Evolutionary conservation across 2,329 filamentous ascomycete species (phyloP).

Genomic region (Hypoxylon sp.): DNA sequence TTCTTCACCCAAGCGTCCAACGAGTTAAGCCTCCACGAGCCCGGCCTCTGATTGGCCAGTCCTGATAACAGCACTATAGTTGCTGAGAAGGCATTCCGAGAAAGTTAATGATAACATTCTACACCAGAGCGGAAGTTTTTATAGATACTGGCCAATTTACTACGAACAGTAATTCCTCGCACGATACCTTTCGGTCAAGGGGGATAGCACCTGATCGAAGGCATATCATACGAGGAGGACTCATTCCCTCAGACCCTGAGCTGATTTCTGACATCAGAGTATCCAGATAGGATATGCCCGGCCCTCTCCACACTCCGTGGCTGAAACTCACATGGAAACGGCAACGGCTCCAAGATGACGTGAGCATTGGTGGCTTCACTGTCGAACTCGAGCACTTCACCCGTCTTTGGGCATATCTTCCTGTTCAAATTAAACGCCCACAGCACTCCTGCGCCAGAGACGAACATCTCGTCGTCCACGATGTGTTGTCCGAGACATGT

Average conservation of each 20-base stretch:
- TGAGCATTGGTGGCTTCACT: conserved; percentile 65
- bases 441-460: conserved; percentile 61
- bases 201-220: neutral
- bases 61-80: neutral
- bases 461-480: conserved; percentile 70
- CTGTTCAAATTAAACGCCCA: conserved; percentile 63
- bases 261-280: conserved; percentile 52
- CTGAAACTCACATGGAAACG: conserved; percentile 61
- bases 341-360: conserved; percentile 65
- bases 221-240: neutral
- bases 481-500: conserved; percentile 73
- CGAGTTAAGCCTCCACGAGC: neutral
- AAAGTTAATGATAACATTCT: neutral
- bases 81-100: neutral
- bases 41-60: neutral
- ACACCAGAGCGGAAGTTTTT: neutral
- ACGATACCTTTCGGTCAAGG: neutral
- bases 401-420: conserved; percentile 59
- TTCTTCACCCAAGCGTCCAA: neutral
- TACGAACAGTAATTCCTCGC: neutral
- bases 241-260: conserved; percentile 49
- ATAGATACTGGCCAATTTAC: neutral
- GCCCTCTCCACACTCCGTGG: conserved; percentile 58
- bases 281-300: conserved; percentile 55
- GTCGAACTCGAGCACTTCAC: conserved; percentile 60